These are phyloP conservation scores for Candida sanyaensis DNA, from an alignment of 1,139 yeast genomes.

Conservation along the genomic window DNA sequence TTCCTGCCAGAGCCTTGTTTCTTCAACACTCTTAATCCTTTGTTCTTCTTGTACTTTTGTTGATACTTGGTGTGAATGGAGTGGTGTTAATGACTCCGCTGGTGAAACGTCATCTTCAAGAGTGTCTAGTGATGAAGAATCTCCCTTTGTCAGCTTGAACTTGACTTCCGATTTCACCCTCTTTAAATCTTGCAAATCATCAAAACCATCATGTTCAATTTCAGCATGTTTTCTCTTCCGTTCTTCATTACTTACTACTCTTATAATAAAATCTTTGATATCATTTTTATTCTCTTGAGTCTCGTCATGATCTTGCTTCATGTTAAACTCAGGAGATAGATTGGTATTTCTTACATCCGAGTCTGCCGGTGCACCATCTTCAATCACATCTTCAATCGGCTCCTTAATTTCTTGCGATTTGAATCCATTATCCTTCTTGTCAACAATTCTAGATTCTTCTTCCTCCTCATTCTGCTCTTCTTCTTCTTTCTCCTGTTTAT, in stretches of 20 bases:
- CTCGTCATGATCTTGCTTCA: background rate
- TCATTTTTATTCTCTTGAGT: background rate
- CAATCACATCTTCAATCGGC: too few relatives aligned
- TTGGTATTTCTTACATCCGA: too few relatives aligned
- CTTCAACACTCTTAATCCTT: conserved; percentile 39
- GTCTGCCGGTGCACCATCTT: too few relatives aligned
- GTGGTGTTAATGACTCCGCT: too few relatives aligned
- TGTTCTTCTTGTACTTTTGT: conserved; percentile 41
- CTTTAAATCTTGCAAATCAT: conserved; percentile 8
- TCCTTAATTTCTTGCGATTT: too few relatives aligned
- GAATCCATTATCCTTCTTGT: too few relatives aligned
- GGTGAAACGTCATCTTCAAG: background rate
- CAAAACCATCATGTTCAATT: background rate
- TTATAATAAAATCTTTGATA: background rate
- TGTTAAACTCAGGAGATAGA: too few relatives aligned
- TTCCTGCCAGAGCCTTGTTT: conserved; percentile 45
- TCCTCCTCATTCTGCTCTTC: too few relatives aligned
- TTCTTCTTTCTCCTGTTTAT: conserved; percentile 1
- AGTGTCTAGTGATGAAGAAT: conserved; percentile 7
- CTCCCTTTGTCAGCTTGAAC: conserved; percentile 15
- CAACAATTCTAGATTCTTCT: background rate
- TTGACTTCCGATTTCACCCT: conserved; percentile 18
- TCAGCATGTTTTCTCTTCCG: conserved; percentile 10
- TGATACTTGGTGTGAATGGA: conserved; percentile 17
- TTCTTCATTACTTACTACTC: conserved; percentile 9